These are phyloP conservation scores for Fusarium clavum DNA, from an alignment of 2,329 filamentous ascomycete genomes.

Conservation along the genomic window DNA sequence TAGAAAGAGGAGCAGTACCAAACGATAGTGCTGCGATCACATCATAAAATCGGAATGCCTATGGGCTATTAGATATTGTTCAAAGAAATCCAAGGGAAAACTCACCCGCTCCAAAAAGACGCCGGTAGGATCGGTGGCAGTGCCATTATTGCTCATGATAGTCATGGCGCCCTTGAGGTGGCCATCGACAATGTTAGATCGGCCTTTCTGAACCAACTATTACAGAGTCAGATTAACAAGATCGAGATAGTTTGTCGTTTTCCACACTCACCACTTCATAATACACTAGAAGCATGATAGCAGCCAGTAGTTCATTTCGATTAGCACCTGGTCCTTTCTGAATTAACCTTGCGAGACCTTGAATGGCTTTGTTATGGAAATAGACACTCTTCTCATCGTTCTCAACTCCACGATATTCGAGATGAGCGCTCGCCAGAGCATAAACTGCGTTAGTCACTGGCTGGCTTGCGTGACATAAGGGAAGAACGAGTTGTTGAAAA, in stretches of 20 bases:
- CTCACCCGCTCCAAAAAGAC: slow-evolving; percentile 69
- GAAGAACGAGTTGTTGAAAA: slow-evolving; percentile 72
- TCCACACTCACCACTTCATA: slow-evolving; percentile 68
- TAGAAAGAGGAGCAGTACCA: slow-evolving; percentile 67
- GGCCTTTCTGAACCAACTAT: slow-evolving; percentile 70
- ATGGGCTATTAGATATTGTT: background rate
- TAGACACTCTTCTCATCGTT: slow-evolving; percentile 66
- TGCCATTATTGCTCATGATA: slow-evolving; percentile 64
- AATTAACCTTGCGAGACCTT: slow-evolving; percentile 68
- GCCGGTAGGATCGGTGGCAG: slow-evolving; percentile 62
- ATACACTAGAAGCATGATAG: slow-evolving; percentile 71
- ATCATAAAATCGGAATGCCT: slow-evolving; percentile 75
- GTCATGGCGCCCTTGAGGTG: slow-evolving; percentile 72
- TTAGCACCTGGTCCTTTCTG: slow-evolving; percentile 62
- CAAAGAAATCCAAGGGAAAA: background rate
- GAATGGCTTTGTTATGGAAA: slow-evolving; percentile 70
- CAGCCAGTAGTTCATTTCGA: slow-evolving; percentile 68
- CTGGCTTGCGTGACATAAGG: slow-evolving; percentile 65
- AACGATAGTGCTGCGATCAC: slow-evolving; percentile 73
- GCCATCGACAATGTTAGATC: slow-evolving; percentile 69
- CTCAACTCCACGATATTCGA: slow-evolving; percentile 72
- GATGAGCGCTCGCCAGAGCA: slow-evolving; percentile 84
- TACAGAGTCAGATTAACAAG: slow-evolving; percentile 16
- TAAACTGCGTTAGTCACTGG: slow-evolving; percentile 85
- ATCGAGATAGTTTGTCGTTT: background rate